Evolutionary conservation across 192 early-diverging fungal genomes (phyloP).

Genomic region (Phlyctochytrium arcticum): DNA sequence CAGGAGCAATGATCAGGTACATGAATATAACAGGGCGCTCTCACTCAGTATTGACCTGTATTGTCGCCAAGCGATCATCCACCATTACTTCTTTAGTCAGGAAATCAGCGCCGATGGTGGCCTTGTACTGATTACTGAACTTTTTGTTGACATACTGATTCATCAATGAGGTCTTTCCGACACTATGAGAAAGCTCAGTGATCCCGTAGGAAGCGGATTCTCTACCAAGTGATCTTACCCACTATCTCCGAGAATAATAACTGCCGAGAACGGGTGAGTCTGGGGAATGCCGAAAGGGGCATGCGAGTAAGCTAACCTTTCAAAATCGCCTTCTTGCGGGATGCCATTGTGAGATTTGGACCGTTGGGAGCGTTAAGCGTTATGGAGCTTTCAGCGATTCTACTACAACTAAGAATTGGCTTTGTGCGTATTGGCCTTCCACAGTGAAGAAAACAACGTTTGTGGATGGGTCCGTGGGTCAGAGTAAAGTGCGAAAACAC

Average conservation of each 20-base stretch:
- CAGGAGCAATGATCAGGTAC: too few species aligned
- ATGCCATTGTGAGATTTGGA: too few species aligned
- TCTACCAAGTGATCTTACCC: conserved; percentile 9
- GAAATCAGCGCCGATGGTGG: conserved; percentile 99
- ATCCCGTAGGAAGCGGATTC: neutral
- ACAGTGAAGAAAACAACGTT: too few species aligned
- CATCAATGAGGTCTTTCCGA: conserved; percentile 93
- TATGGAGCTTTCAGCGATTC: too few species aligned
- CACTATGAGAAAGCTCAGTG: conserved; percentile 3
- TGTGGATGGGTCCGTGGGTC: too few species aligned
- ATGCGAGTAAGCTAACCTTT: conserved; percentile 13
- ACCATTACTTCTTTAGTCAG: conserved; percentile 95
- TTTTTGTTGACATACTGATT: conserved; percentile 99
- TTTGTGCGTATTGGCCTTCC: too few species aligned
- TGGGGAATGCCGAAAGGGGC: neutral
- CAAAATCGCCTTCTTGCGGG: conserved; percentile 27
- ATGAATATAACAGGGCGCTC: conserved; percentile 1
- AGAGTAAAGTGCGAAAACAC: too few species aligned
- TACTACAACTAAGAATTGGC: too few species aligned
- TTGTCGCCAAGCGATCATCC: conserved; percentile 90
- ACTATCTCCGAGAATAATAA: conserved; percentile 33
- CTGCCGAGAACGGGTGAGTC: neutral
- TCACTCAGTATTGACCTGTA: conserved; percentile 66
- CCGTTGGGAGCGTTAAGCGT: too few species aligned
- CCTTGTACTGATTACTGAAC: conserved; percentile 97